These are phyloP conservation scores for Daucus carota DNA, from an alignment of 129 eudicot species.

Conservation along the genomic window DNA sequence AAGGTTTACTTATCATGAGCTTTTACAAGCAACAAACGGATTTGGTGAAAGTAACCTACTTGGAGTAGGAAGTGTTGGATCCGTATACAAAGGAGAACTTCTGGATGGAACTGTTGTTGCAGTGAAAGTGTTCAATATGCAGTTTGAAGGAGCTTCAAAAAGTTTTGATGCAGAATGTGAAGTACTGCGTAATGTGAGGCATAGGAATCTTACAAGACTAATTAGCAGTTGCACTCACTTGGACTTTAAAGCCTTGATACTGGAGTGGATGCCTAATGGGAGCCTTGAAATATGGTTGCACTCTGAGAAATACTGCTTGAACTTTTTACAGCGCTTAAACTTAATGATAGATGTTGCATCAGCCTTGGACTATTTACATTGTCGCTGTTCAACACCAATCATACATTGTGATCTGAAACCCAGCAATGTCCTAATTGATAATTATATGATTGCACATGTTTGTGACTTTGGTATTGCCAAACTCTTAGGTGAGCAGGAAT, in stretches of 20 bases:
- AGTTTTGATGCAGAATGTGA: conserved; percentile 25
- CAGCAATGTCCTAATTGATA: conserved; percentile 19
- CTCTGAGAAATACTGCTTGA: not conserved
- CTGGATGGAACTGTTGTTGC: conserved; percentile 12
- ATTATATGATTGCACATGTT: conserved; percentile 15
- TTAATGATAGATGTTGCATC: conserved; percentile 19
- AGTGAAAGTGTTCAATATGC: conserved; percentile 21
- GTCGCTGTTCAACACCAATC: conserved; percentile 4
- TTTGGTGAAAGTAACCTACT: conserved; percentile 15
- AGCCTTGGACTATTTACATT: conserved; percentile 19
- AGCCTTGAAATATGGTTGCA: conserved; percentile 22
- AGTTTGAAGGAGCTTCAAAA: conserved; percentile 14
- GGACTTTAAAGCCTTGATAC: conserved; percentile 20
- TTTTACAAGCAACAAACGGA: conserved; percentile 9
- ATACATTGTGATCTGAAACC: conserved; percentile 23
- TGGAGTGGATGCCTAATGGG: conserved; percentile 26
- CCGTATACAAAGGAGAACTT: conserved; percentile 10
- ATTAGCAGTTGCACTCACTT: conserved; percentile 18
- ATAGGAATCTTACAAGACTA: conserved; percentile 15
- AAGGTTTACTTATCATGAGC: conserved; percentile 16
- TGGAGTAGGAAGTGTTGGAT: conserved; percentile 13
- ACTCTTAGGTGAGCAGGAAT: conserved; percentile 9
- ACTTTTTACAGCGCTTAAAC: conserved; percentile 13
- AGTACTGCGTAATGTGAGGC: conserved; percentile 18
- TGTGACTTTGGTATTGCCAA: conserved; percentile 22